phyloP scores from a whole-genome alignment of 176 grass and related monocot genomes.

The Oropetium thomaeum region DNA sequence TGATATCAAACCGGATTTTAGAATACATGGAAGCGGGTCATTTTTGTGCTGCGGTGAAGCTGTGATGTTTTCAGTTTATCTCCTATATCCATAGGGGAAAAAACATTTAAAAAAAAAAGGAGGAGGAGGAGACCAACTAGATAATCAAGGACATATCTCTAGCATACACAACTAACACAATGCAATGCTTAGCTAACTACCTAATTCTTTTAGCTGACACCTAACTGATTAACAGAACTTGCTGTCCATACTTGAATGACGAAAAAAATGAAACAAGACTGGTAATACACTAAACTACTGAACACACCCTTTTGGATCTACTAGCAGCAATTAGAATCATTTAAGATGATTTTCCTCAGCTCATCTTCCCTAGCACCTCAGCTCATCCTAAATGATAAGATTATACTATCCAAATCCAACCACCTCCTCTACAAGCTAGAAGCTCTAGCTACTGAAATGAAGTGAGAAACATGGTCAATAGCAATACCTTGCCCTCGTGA shows the following conservation, averaged over 20 bases:
- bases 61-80: neutral
- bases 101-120: too few relatives aligned
- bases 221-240: neutral
- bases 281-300: neutral
- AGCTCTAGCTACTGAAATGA: neutral
- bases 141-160: neutral
- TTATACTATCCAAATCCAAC: neutral
- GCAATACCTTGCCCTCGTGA: constrained; percentile 72
- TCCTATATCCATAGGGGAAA: neutral
- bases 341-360: neutral
- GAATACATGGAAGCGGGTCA: too few relatives aligned
- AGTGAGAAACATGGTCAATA: neutral
- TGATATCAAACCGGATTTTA: too few relatives aligned
- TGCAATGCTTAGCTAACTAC: neutral
- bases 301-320: neutral
- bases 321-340: neutral
- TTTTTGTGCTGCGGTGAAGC: neutral
- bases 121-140: neutral
- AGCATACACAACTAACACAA: neutral
- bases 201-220: neutral
- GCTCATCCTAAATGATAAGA: neutral
- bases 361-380: neutral
- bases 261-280: neutral
- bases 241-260: neutral
- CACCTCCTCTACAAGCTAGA: neutral